Conservation (phyloP, 768 basidiomycete genomes). For the Aureoboletus auriporus region DNA sequence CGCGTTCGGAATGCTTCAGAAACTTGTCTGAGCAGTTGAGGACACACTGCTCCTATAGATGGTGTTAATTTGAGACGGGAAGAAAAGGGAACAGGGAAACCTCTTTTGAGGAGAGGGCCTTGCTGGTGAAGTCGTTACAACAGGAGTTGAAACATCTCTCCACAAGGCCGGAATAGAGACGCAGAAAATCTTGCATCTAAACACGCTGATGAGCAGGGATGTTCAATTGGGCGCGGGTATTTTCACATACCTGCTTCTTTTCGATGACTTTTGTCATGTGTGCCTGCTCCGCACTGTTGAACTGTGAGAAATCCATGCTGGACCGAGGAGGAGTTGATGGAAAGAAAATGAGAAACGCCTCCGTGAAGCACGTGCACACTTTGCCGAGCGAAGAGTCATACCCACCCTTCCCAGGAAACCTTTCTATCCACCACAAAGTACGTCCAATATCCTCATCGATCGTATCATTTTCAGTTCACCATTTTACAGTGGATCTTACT, state of each 20-base stretch:
- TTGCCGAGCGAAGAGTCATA: conserved; percentile 6
- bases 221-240: not conserved
- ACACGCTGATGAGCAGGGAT: conserved; percentile 6
- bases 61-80: conserved; percentile 7
- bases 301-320: conserved; percentile 85
- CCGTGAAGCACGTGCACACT: conserved; percentile 4
- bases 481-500: conserved; percentile 37
- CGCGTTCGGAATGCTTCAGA: conserved; percentile 91
- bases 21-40: conserved; percentile 97
- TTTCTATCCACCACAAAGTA: conserved; percentile 15
- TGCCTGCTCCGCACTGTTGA: conserved; percentile 91
- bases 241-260: conserved; percentile 79
- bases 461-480: conserved; percentile 18
- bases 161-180: conserved; percentile 89
- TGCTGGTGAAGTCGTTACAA: conserved; percentile 95
- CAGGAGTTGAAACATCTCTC: conserved; percentile 96
- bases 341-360: not conserved
- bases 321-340: not conserved
- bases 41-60: conserved; percentile 78
- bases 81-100: conserved; percentile 34
- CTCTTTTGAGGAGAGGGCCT: conserved; percentile 91
- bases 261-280: conserved; percentile 94
- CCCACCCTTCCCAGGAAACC: too few species aligned
- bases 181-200: conserved; percentile 98
- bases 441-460: not conserved